phyloP scores from a whole-genome alignment of 2,329 filamentous ascomycete genomes.

The Xylaria sp. region DNA sequence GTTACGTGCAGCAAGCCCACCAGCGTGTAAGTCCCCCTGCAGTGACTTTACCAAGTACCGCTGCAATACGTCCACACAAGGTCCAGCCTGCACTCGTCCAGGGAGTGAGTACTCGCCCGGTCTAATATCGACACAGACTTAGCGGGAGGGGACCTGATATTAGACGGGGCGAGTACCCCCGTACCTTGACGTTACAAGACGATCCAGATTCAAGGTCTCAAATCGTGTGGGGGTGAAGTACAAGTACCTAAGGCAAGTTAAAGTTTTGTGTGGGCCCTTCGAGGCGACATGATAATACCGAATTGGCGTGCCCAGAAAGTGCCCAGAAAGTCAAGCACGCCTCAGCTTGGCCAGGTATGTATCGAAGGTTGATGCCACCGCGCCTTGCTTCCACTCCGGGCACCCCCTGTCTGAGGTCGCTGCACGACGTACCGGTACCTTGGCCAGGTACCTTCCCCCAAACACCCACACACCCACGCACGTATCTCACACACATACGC shows the following conservation, averaged over 20 bases:
- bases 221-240: conserved; percentile 10
- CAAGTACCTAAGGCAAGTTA: not conserved
- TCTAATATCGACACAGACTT: no score
- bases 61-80: not conserved
- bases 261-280: conserved; percentile 12
- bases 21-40: not conserved
- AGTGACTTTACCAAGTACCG: not conserved
- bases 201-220: conserved; percentile 15
- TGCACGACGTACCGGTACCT: not conserved
- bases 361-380: not conserved
- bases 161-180: no score
- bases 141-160: no score
- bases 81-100: not conserved
- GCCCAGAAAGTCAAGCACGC: no score
- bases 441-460: not conserved
- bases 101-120: no score
- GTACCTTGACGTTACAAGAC: not conserved
- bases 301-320: no score
- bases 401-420: not conserved
- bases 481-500: not conserved
- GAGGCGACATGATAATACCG: not conserved
- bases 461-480: not conserved
- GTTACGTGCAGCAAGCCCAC: conserved; percentile 6
- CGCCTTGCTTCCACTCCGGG: not conserved
- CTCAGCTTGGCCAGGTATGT: no score